These are phyloP conservation scores for Stylosanthes scabra DNA, from an alignment of 331 rosid species.

Conservation along the genomic window DNA sequence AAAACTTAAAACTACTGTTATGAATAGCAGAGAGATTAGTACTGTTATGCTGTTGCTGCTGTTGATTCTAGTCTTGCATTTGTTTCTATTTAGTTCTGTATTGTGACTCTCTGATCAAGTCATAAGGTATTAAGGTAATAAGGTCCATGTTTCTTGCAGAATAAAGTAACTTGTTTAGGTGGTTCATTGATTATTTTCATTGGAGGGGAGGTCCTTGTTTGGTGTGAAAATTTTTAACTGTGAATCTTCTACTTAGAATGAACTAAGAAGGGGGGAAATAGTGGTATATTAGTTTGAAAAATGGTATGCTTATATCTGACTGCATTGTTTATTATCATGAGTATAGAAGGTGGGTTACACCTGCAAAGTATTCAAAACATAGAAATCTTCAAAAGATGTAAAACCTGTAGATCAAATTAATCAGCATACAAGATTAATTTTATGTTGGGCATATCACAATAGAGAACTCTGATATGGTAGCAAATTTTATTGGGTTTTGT, in stretches of 20 bases:
- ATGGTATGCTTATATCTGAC: no score
- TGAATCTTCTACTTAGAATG: conserved; percentile 17
- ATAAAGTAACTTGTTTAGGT: conserved; percentile 15
- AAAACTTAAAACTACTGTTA: conserved; percentile 11
- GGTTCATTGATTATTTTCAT: not conserved
- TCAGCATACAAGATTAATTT: no score
- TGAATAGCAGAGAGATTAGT: conserved; percentile 27
- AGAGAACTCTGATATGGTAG: no score
- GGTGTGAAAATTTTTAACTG: not conserved
- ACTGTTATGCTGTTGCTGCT: conserved; percentile 13
- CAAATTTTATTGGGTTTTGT: no score
- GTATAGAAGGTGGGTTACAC: no score
- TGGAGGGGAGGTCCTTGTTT: not conserved
- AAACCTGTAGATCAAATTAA: no score
- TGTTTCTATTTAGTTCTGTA: conserved; percentile 9
- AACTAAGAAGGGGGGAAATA: not conserved
- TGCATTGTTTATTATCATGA: no score
- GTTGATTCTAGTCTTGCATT: not conserved
- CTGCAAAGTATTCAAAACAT: no score
- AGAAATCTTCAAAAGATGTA: no score
- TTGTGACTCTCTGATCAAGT: conserved; percentile 28
- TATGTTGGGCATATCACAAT: no score
- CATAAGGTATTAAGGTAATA: not conserved
- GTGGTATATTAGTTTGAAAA: no score
- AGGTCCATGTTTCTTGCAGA: conserved; percentile 1